These are phyloP conservation scores for Quercus lobata DNA, from an alignment of 331 rosid species.

Conservation along the genomic window DNA sequence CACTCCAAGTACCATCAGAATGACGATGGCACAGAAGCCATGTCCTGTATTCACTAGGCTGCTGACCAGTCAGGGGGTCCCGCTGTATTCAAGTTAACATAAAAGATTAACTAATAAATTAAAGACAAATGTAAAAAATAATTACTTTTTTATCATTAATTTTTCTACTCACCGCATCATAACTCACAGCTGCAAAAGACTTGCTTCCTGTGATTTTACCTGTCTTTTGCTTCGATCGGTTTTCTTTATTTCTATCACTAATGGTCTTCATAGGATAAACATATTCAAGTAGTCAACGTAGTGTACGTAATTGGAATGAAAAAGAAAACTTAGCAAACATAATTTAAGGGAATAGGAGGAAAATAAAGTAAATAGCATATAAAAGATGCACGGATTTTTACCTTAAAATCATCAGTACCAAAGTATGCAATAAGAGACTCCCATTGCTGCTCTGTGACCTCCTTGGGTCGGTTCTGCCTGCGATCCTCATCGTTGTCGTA, in stretches of 20 bases:
- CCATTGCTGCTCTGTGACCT: slow-evolving; percentile 7
- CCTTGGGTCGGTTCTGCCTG: slow-evolving; percentile 1
- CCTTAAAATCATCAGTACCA: slow-evolving; percentile 1
- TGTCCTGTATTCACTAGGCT: slow-evolving; percentile 1
- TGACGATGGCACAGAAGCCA: slow-evolving; percentile 3
- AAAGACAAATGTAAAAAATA: neutral
- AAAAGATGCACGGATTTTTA: neutral
- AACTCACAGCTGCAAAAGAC: slow-evolving; percentile 3
- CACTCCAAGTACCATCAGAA: neutral
- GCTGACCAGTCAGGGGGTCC: neutral
- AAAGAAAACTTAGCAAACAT: too few relatives aligned
- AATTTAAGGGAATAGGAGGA: neutral
- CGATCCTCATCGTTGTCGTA: neutral
- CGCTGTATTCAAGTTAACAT: neutral
- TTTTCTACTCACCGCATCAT: slow-evolving; percentile 1
- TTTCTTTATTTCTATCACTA: slow-evolving; percentile 10
- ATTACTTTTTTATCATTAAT: neutral
- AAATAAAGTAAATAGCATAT: neutral
- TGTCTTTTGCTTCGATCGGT: neutral
- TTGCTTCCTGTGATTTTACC: slow-evolving; percentile 4
- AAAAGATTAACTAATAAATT: neutral
- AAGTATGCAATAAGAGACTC: neutral
- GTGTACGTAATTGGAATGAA: neutral
- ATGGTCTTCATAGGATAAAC: neutral
- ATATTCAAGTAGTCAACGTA: neutral